These are phyloP conservation scores for Eragrostis curvula DNA, from an alignment of 176 grass and related monocot species.

Conservation along the genomic window DNA sequence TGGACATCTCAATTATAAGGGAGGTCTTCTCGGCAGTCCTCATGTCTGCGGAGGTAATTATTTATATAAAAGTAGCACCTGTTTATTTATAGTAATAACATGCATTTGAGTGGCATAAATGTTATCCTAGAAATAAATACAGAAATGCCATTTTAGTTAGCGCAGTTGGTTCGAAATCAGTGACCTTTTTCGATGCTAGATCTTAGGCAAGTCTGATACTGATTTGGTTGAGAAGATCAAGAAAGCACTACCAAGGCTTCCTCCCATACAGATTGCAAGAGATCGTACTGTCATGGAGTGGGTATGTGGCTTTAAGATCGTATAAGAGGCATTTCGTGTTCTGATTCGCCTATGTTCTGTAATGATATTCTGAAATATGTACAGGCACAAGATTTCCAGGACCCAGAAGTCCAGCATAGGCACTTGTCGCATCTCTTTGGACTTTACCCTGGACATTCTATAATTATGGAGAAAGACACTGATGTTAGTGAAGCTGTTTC, in stretches of 20 bases:
- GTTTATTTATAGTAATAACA: not conserved
- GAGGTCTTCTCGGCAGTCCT: conserved; percentile 66
- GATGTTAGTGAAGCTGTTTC: conserved; percentile 70
- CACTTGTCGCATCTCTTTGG: conserved; percentile 81
- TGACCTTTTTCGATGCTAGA: conserved; percentile 15
- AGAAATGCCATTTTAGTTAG: not conserved
- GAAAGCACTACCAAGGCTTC: conserved; percentile 55
- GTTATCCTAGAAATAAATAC: too few species aligned
- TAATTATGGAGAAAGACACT: conserved; percentile 60
- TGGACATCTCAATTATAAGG: conserved; percentile 75
- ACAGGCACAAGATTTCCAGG: conserved; percentile 73
- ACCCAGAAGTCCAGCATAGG: conserved; percentile 69
- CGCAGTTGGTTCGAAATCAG: not conserved
- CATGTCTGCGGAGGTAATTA: conserved; percentile 64
- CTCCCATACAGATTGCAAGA: conserved; percentile 55
- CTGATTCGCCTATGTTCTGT: not conserved
- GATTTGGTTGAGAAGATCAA: conserved; percentile 54
- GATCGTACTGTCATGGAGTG: conserved; percentile 80
- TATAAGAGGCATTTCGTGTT: too few species aligned
- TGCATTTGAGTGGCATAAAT: not conserved
- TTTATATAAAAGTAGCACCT: too few species aligned
- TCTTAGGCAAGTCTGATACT: conserved; percentile 64
- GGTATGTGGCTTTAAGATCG: conserved; percentile 39
- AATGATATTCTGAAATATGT: not conserved
- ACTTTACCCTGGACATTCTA: conserved; percentile 83